Conservation (phyloP, 129 eudicot species). For the Logfia minima region DNA sequence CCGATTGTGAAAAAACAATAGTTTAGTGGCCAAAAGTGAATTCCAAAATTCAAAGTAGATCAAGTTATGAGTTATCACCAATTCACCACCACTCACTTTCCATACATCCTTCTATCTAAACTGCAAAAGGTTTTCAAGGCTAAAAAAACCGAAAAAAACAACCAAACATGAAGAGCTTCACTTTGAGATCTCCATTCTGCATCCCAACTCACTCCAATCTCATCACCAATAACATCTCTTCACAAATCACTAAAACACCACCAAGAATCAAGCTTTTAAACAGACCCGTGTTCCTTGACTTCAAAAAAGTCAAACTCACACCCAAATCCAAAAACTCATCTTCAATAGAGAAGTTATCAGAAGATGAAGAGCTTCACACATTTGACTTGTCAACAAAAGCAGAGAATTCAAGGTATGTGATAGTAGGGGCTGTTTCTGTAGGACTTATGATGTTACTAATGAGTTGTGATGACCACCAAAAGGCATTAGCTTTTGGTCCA, state of each 20-base stretch:
- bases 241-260: slow-evolving; percentile 27
- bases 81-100: slow-evolving; percentile 23
- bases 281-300: slow-evolving; percentile 24
- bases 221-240: slow-evolving; percentile 29
- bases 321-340: slow-evolving; percentile 25
- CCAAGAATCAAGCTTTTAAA: slow-evolving; percentile 20
- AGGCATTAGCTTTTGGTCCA: slow-evolving; percentile 89
- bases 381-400: slow-evolving; percentile 2
- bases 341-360: slow-evolving; percentile 1
- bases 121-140: slow-evolving; percentile 5
- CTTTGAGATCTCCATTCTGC: slow-evolving; percentile 41
- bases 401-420: slow-evolving; percentile 44
- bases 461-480: slow-evolving; percentile 66
- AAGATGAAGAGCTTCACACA: slow-evolving; percentile 3
- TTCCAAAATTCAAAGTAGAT: not conserved
- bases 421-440: slow-evolving; percentile 57
- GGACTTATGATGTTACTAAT: slow-evolving; percentile 61
- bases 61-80: not conserved
- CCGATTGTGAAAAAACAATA: not conserved
- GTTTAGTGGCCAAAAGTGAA: slow-evolving; percentile 21
- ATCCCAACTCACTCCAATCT: slow-evolving; percentile 37
- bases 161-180: slow-evolving; percentile 39
- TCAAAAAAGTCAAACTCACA: slow-evolving; percentile 22
- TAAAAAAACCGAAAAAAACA: slow-evolving; percentile 23
- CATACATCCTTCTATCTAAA: slow-evolving; percentile 14